Conservation (phyloP, 257 asterid species). For the Datura wrightii region DNA sequence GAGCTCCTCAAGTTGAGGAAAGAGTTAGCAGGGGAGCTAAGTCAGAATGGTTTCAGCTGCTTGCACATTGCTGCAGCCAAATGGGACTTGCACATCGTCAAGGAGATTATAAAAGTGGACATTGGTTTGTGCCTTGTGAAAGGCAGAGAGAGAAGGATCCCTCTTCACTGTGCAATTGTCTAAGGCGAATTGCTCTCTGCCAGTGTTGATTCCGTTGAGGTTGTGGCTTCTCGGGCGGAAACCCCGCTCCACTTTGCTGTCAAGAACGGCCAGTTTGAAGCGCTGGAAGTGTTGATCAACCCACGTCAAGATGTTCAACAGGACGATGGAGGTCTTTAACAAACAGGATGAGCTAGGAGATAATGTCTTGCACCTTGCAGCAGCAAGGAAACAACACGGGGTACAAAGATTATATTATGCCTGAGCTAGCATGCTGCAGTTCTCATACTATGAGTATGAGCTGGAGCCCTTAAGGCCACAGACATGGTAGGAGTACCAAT, state of each 20-base stretch:
- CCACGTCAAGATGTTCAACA: conserved; percentile 35
- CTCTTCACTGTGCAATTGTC: conserved; percentile 48
- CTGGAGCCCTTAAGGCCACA: conserved; percentile 31
- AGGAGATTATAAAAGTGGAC: conserved; percentile 42
- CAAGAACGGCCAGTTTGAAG: conserved; percentile 34
- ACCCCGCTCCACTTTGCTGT: conserved; percentile 49
- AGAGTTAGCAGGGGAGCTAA: conserved; percentile 29
- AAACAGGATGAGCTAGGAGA: conserved; percentile 35
- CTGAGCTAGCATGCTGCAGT: neutral
- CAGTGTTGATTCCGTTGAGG: conserved; percentile 35
- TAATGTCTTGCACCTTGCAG: conserved; percentile 46
- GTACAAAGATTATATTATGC: conserved; percentile 22
- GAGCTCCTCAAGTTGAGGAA: conserved; percentile 21
- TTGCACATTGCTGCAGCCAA: conserved; percentile 46
- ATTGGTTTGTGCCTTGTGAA: conserved; percentile 41
- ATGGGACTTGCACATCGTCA: conserved; percentile 48
- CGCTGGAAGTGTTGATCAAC: conserved; percentile 31
- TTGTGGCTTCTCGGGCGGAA: conserved; percentile 46
- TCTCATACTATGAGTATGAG: too few species aligned
- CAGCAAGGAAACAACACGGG: conserved; percentile 54
- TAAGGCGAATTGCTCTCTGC: conserved; percentile 43
- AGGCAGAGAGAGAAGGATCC: conserved; percentile 50
- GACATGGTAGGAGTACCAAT: neutral
- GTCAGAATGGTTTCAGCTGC: conserved; percentile 42
- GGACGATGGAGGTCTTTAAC: conserved; percentile 37